Evolutionary conservation across 2,329 filamentous ascomycete genomes (phyloP), one percentile per base, ranked within the genome.

Genomic region (Celoporthe dispersa): DNA sequence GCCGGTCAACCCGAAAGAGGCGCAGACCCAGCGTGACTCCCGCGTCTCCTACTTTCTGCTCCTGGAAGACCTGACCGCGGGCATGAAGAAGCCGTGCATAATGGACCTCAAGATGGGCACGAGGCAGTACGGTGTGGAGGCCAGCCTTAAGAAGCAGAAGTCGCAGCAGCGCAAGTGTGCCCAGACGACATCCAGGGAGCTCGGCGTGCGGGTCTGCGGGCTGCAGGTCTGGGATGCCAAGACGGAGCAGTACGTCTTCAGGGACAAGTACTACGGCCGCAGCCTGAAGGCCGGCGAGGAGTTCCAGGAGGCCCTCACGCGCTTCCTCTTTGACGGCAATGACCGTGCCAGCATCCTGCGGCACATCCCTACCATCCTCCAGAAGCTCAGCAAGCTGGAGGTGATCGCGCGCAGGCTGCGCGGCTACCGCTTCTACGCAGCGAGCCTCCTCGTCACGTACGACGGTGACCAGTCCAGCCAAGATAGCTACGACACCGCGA

Each of bases 101-200:
- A 92, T 99, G 80, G 96, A 99, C 78, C 85, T 99, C 72, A 99
- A 99, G 79, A 99, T 99, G 96, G 96, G 96, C 28, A 99, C 96
- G 9, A 91, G 96, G 2, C 96, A 99, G 78, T 98, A 98, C 78
- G 96, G 96, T 9, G 90, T 98, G 16, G 94, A 98, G 75, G 96
- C 96, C 2, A 90, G 88, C 67, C 90, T 94, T 59, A 97, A 97
- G 84, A 99, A 99, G 80, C 93, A 94, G 77, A 90, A 91, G 71
- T 98, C 96, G 0, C 96, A 99, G 80, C 90, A 93, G 70, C 91
- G 93, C 75, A 99, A 99, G 80, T 98, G 96, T 80, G 91, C 93
- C 73, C 91, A 88, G 73, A 99, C 96, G 0, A 99, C 96, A 0
- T 98, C 96, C 9, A 90, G 91, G 71, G 91, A 97, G 79, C 87